These are phyloP conservation scores for Pestalotiopsis fici DNA, from an alignment of 2,329 filamentous ascomycete species.

Conservation along the genomic window DNA sequence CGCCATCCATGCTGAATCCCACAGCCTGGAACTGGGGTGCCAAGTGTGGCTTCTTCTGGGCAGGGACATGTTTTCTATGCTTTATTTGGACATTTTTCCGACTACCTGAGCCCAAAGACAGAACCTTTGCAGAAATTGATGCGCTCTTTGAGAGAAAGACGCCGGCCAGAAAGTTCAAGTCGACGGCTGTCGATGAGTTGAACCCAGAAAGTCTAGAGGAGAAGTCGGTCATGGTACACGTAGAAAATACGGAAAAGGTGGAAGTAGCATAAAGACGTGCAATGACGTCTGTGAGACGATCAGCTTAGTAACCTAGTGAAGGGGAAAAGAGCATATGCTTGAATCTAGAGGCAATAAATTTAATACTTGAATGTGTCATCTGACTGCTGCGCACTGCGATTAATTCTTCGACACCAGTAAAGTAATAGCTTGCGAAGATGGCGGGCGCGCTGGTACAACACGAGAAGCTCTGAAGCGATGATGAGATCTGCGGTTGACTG, in stretches of 20 bases:
- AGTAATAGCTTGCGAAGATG: no score
- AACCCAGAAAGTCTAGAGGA: neutral
- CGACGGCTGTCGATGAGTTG: neutral
- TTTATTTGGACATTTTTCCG: conserved; percentile 39
- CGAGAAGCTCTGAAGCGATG: no score
- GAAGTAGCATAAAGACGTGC: neutral
- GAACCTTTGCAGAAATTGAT: conserved; percentile 44
- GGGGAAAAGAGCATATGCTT: no score
- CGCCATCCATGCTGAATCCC: conserved; percentile 32
- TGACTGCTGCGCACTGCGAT: no score
- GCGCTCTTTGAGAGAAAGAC: conserved; percentile 34
- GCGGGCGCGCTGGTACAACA: no score
- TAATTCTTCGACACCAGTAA: no score
- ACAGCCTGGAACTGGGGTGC: conserved; percentile 31
- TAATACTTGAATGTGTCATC: no score
- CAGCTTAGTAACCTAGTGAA: no score
- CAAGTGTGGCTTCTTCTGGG: conserved; percentile 30
- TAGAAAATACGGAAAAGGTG: neutral
- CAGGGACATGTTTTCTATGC: conserved; percentile 33
- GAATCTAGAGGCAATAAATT: no score
- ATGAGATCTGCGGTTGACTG: no score
- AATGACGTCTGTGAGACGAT: neutral
- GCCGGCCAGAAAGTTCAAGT: neutral
- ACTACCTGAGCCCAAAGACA: conserved; percentile 40
- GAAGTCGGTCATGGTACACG: neutral